Evolutionary conservation across 768 basidiomycete genomes (phyloP), one percentile per base, ranked within the genome.

Genomic region (Pisolithus tinctorius): DNA sequence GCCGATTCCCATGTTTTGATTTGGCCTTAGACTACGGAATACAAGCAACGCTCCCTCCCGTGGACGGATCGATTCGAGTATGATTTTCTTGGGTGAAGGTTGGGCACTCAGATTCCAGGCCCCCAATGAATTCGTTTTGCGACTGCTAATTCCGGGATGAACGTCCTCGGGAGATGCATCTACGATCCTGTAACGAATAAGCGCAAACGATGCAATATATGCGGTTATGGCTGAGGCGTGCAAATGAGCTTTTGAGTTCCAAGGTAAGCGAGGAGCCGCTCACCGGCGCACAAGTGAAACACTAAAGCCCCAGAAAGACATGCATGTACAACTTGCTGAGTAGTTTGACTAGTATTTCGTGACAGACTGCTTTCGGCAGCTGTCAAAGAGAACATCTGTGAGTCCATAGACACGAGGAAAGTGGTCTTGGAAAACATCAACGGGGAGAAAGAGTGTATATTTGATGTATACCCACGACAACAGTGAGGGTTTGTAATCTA

Each of bases 301-400:
- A 69, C 45, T 39, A 67, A 47, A 23, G 67, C 65, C 4, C 67
- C 67, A 6, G 63, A 40, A 43, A 67, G 62, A 48, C 61, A 63
- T 11, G 58, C 31, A 53, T 67, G 65, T 23, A 69, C 48, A 14
- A 68, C 27, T 25, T 68, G 57, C 34, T 59, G 61, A 16, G 55
- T 30, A 1, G 47, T n/a, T 0, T 26, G 23, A 40, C 53, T 41
- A 4, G 56, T 2, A 23, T 57, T 13, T 13, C 34, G 1, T 11
- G 56, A 58, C 3, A 60, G 55, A 6, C 59, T 53, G 5, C 61
- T 67, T 25, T 63, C 51, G 23, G 60, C 52, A 34, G 51, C 29
- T 3, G 60, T 65, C 48, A 67, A 43, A 37, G 60, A 47, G 47
- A 69, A 69, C 9, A 67, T 55, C 16, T 51, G 23, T 14, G 60